phyloP scores from a whole-genome alignment of 805 yeast species.

The Blastobotrys attinorum region DNA sequence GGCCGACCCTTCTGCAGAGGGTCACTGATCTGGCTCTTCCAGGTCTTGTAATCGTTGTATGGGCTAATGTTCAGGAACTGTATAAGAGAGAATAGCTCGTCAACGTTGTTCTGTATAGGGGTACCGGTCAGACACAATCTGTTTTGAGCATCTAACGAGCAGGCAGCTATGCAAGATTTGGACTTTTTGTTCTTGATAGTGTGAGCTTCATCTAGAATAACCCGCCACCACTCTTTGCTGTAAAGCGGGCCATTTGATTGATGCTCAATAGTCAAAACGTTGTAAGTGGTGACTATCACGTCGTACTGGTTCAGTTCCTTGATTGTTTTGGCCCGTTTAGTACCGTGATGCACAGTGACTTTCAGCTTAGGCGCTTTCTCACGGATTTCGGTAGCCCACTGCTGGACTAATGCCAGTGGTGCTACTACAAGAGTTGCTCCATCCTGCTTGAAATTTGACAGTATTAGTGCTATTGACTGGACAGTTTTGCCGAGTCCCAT shows the following conservation, averaged over 20 bases:
- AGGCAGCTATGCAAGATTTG: conserved; percentile 39
- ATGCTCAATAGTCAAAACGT: conserved; percentile 24
- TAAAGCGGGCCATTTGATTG: conserved; percentile 20
- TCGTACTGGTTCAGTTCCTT: conserved; percentile 23
- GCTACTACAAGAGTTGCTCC: conserved; percentile 34
- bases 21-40: conserved; percentile 23
- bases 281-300: conserved; percentile 32
- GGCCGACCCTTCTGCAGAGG: conserved; percentile 21
- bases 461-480: conserved; percentile 61
- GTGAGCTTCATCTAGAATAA: conserved; percentile 63
- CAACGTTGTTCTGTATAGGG: conserved; percentile 50
- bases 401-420: conserved; percentile 36
- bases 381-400: conserved; percentile 35
- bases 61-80: conserved; percentile 32
- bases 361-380: conserved; percentile 31
- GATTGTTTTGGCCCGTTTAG: conserved; percentile 16
- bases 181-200: conserved; percentile 46
- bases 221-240: conserved; percentile 38
- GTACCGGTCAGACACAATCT: conserved; percentile 62
- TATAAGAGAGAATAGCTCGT: conserved; percentile 46
- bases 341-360: conserved; percentile 29
- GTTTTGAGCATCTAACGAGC: conserved; percentile 33
- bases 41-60: conserved; percentile 12
- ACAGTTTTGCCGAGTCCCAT: conserved; percentile 89
- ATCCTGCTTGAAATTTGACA: conserved; percentile 28